Percentiles rank a stretch among this genome's conserved stretches.
These are phyloP conservation scores for Myriosclerotinia duriaeana DNA, from an alignment of 2,329 filamentous ascomycete genomes.

Conservation along the genomic window DNA sequence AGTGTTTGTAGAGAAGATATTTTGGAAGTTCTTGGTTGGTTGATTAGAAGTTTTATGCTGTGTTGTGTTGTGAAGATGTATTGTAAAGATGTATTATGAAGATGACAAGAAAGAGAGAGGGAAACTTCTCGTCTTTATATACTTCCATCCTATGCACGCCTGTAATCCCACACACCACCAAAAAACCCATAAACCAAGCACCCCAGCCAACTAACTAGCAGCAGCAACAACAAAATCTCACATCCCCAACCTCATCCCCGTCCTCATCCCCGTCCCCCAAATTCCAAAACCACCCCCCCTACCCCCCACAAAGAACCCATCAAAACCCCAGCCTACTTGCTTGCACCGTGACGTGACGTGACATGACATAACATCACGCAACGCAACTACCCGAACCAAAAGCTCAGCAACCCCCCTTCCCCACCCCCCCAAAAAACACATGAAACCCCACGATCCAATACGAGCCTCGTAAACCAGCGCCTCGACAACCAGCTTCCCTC, in stretches of 20 bases:
- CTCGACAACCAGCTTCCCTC: background rate
- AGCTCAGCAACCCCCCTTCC: too few species aligned
- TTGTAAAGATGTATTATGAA: background rate
- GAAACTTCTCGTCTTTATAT: background rate
- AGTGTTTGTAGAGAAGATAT: background rate
- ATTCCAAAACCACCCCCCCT: background rate
- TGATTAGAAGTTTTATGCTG: background rate
- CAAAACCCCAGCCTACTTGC: background rate
- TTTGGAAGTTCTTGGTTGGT: background rate
- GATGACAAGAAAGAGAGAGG: background rate
- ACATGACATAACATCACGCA: too few species aligned
- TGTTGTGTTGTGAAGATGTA: background rate
- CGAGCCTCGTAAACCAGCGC: background rate
- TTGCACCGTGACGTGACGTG: too few species aligned
- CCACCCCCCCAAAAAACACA: too few species aligned
- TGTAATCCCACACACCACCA: background rate
- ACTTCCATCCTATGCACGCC: background rate
- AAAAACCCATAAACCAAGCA: background rate
- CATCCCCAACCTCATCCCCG: background rate
- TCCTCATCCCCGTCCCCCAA: background rate
- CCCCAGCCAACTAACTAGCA: too few species aligned
- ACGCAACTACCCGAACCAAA: too few species aligned
- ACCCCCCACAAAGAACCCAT: too few species aligned
- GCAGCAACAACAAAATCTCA: background rate
- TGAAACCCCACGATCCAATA: too few species aligned